Conservation (phyloP, 2,329 filamentous ascomycete species). For the Trichoderma oligosporum region DNA sequence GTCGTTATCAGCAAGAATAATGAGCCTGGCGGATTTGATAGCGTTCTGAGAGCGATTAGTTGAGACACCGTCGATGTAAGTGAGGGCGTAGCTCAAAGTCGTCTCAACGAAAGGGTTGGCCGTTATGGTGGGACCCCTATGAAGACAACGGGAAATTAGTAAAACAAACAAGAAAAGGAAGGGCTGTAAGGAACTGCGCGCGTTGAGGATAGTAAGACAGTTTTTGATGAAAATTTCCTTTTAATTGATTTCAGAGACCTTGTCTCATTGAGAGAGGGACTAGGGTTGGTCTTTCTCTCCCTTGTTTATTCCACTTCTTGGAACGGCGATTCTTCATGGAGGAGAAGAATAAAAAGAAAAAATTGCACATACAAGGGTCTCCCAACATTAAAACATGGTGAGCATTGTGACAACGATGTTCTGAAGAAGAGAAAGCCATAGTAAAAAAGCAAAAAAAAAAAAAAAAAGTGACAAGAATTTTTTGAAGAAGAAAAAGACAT, state of each 20-base stretch:
- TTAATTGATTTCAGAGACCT: conserved; percentile 11
- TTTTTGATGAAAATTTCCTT: not conserved
- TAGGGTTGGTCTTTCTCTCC: not conserved
- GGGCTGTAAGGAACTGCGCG: not conserved
- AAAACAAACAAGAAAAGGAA: not conserved
- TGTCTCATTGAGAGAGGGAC: conserved; percentile 4
- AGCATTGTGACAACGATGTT: not conserved
- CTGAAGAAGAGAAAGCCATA: too few species aligned
- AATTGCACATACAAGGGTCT: not conserved
- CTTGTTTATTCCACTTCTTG: not conserved
- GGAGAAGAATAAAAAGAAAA: not conserved
- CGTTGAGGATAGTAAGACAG: not conserved
- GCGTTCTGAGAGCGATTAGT: conserved; percentile 36
- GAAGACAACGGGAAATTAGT: conserved; percentile 3
- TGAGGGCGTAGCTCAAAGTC: conserved; percentile 80
- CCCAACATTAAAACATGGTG: not conserved
- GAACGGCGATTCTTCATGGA: not conserved
- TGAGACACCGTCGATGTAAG: conserved; percentile 60
- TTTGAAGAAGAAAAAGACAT: not conserved
- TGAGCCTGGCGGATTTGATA: conserved; percentile 69
- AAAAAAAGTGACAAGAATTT: not conserved
- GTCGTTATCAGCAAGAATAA: conserved; percentile 89
- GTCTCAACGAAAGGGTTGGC: conserved; percentile 89
- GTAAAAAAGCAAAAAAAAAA: not conserved
- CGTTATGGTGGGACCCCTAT: conserved; percentile 44